Conservation (phyloP, 192 early-diverging fungal species). For the Podila clonocystis region DNA sequence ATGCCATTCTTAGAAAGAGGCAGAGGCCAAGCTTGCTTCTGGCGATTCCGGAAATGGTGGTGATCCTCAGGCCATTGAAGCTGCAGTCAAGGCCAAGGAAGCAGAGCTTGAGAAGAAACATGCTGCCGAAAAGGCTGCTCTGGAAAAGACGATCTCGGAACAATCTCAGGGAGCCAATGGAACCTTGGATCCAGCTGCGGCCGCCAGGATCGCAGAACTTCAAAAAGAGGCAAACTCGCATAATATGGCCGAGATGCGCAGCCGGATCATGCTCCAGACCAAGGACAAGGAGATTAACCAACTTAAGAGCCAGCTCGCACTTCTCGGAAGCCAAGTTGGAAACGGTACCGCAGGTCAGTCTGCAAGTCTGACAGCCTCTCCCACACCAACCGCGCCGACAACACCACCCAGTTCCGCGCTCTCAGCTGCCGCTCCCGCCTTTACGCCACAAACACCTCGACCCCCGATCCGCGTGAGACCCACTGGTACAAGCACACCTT, state of each 20-base stretch:
- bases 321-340: background rate
- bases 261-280: slow-evolving; percentile 54
- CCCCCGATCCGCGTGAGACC: slow-evolving; percentile 12
- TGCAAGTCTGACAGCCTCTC: background rate
- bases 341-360: background rate
- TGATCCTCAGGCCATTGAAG: slow-evolving; percentile 27
- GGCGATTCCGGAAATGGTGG: background rate
- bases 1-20: slow-evolving; percentile 16
- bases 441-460: slow-evolving; percentile 20
- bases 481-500: background rate
- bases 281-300: slow-evolving; percentile 56
- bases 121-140: slow-evolving; percentile 51
- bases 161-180: background rate
- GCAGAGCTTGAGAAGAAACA: slow-evolving; percentile 46
- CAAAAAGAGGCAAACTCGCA: slow-evolving; percentile 52
- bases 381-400: background rate
- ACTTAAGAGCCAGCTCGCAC: slow-evolving; percentile 50
- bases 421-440: slow-evolving; percentile 10
- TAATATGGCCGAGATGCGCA: slow-evolving; percentile 55
- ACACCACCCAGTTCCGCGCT: slow-evolving; percentile 1
- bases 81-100: slow-evolving; percentile 14
- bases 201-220: slow-evolving; percentile 47
- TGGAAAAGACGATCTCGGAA: slow-evolving; percentile 39
- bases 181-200: background rate
- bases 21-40: slow-evolving; percentile 3